Conservation (phyloP, 2,329 filamentous ascomycete genomes). For the Pseudogymnoascus sp. region DNA sequence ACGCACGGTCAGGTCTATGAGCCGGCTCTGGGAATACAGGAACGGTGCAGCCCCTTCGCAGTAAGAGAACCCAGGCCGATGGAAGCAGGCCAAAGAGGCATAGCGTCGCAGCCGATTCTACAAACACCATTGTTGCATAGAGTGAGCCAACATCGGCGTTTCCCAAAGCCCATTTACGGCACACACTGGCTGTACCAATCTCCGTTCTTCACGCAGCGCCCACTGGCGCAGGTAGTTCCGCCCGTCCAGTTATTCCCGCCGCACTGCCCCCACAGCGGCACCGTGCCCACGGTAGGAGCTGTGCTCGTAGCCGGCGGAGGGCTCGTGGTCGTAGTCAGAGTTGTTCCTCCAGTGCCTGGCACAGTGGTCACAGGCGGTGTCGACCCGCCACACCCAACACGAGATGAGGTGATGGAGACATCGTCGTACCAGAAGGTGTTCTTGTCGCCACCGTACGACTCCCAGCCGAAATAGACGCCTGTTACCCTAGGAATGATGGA, state of each 20-base stretch:
- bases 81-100: no score
- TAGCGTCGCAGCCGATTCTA: not conserved
- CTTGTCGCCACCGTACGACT: constrained; percentile 49
- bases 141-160: not conserved
- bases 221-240: constrained; percentile 11
- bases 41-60: no score
- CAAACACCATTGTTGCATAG: not conserved
- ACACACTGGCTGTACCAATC: constrained; percentile 10
- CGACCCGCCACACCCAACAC: constrained; percentile 37
- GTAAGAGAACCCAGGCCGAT: no score
- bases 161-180: not conserved
- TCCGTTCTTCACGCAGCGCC: constrained; percentile 9
- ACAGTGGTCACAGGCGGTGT: not conserved
- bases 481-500: constrained; percentile 42
- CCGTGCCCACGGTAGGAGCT: not conserved
- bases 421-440: constrained; percentile 60
- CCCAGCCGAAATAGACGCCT: constrained; percentile 53
- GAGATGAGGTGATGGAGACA: constrained; percentile 38
- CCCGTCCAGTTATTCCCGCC: constrained; percentile 10
- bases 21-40: no score
- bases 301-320: constrained; percentile 10
- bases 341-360: not conserved
- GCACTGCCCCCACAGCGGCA: constrained; percentile 8
- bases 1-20: no score
- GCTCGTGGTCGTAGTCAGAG: constrained; percentile 7